phyloP scores from a whole-genome alignment of 2,329 filamentous ascomycete genomes.

The Botrytis byssoidea region DNA sequence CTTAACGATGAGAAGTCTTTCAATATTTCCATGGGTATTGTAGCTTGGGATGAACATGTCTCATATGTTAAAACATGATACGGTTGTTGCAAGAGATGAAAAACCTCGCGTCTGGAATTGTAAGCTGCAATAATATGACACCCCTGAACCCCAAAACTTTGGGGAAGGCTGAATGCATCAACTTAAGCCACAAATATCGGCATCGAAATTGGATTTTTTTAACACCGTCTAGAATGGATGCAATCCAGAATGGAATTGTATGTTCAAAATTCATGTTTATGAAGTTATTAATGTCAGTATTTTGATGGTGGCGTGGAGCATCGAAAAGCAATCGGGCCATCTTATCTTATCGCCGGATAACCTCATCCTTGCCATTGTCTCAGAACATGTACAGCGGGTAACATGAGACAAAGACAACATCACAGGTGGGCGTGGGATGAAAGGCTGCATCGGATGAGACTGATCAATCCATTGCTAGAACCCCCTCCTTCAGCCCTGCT shows the following conservation, averaged over 20 bases:
- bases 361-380: not conserved
- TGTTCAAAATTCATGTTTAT: not conserved
- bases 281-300: not conserved
- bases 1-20: not conserved
- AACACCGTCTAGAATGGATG: not conserved
- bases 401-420: slow-evolving; percentile 13
- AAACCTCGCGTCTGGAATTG: not conserved
- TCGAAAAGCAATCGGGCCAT: not conserved
- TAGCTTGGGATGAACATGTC: not conserved
- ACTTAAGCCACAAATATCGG: not conserved
- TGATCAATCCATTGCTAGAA: not conserved
- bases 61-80: slow-evolving; percentile 4
- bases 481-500: not conserved
- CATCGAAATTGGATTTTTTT: too few species aligned
- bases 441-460: not conserved
- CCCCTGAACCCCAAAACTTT: not conserved
- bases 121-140: not conserved
- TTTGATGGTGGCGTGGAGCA: not conserved
- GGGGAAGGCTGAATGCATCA: not conserved
- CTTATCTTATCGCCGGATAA: not conserved
- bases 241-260: not conserved
- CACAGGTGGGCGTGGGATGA: not conserved
- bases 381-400: not conserved
- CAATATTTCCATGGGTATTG: not conserved
- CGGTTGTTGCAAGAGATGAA: slow-evolving; percentile 5